Conservation (phyloP, 345 rosid species). For the Pugionium dolabratum region DNA sequence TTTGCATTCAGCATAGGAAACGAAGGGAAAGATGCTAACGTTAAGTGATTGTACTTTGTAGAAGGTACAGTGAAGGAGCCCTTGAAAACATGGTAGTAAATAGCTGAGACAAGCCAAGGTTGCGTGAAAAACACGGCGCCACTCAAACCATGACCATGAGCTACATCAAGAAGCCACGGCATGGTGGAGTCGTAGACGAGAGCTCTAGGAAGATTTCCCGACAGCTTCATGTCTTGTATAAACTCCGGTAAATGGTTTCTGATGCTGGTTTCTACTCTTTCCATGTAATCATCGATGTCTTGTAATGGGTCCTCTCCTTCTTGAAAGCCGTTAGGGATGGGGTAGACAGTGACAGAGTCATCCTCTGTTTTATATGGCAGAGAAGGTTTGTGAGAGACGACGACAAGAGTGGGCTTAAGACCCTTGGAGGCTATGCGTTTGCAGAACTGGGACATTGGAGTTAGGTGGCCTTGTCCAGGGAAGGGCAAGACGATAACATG, state of each 20-base stretch:
- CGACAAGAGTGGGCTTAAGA: conserved; percentile 44
- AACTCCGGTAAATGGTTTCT: conserved; percentile 40
- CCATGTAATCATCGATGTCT: conserved; percentile 31
- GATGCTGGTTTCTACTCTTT: conserved; percentile 26
- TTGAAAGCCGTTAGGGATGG: conserved; percentile 37
- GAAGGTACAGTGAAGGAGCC: conserved; percentile 36
- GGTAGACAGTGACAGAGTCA: conserved; percentile 33
- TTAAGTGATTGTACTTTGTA: conserved; percentile 30
- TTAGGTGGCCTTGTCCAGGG: conserved; percentile 60
- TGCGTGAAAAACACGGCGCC: conserved; percentile 56
- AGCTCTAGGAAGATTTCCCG: conserved; percentile 28
- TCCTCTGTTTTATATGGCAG: conserved; percentile 35
- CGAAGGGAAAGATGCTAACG: conserved; percentile 44
- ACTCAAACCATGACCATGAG: conserved; percentile 36
- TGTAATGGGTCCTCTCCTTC: conserved; percentile 32
- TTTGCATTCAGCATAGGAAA: conserved; percentile 36
- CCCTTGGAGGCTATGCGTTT: conserved; percentile 57
- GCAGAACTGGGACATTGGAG: conserved; percentile 61
- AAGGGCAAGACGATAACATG: conserved; percentile 46
- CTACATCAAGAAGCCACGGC: conserved; percentile 58
- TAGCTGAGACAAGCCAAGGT: conserved; percentile 45
- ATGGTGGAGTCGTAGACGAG: conserved; percentile 50
- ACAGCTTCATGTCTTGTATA: conserved; percentile 28
- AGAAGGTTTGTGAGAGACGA: conserved; percentile 39
- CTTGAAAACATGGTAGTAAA: conserved; percentile 42